Evolutionary conservation across 2,329 filamentous ascomycete species (phyloP).

Genomic region (Cylindrodendrum hubeiense): DNA sequence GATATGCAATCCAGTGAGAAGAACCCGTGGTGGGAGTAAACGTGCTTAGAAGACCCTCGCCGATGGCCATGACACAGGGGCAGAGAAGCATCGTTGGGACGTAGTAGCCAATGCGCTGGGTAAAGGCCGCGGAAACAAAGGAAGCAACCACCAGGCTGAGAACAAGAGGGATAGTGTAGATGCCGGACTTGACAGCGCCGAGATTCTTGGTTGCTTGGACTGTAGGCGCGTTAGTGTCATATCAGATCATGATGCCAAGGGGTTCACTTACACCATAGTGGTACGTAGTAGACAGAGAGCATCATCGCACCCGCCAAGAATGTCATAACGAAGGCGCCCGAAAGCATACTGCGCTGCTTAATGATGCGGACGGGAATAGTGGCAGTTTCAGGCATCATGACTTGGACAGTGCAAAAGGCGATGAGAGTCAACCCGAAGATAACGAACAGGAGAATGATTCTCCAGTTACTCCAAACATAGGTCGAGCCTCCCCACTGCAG

Average conservation of each 20-base stretch:
- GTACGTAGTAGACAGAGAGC: constrained; percentile 66
- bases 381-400: constrained; percentile 66
- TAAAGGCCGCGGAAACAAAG: constrained; percentile 60
- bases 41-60: constrained; percentile 69
- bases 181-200: constrained; percentile 65
- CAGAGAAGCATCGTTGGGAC: constrained; percentile 67
- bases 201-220: constrained; percentile 69
- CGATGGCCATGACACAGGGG: constrained; percentile 63
- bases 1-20: constrained; percentile 70
- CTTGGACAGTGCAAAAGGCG: constrained; percentile 65
- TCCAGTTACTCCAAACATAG: constrained; percentile 65
- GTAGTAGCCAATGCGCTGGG: constrained; percentile 70
- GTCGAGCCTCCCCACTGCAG: constrained; percentile 72
- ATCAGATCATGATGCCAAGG: not conserved
- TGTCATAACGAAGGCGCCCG: constrained; percentile 59
- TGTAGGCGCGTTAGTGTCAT: constrained; percentile 41
- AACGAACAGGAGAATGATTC: constrained; percentile 66
- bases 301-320: constrained; percentile 65
- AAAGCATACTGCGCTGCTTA: constrained; percentile 66
- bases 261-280: constrained; percentile 64
- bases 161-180: constrained; percentile 69
- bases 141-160: constrained; percentile 67
- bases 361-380: constrained; percentile 69
- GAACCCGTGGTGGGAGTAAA: constrained; percentile 60
- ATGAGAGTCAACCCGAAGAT: constrained; percentile 60